These are phyloP conservation scores for Sporothrix variecibatus DNA, from an alignment of 2,329 filamentous ascomycete species.

Conservation along the genomic window DNA sequence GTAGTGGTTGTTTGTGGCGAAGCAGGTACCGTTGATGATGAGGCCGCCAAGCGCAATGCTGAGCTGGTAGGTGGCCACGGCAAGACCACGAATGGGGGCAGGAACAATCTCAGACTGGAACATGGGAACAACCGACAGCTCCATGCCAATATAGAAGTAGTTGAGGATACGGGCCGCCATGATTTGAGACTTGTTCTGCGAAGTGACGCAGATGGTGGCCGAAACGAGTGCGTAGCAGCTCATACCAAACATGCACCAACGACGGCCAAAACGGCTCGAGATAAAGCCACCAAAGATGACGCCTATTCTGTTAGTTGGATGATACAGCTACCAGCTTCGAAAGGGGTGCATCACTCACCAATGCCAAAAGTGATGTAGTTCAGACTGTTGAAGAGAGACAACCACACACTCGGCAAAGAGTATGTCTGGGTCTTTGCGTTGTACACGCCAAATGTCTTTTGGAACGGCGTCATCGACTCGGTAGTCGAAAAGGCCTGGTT, in stretches of 20 bases:
- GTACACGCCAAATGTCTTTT: conserved; percentile 39
- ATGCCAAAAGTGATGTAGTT: conserved; percentile 40
- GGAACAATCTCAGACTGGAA: conserved; percentile 42
- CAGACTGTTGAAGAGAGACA: conserved; percentile 43
- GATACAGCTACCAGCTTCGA: too few species aligned
- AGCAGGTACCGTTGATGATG: conserved; percentile 35
- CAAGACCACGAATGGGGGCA: conserved; percentile 37
- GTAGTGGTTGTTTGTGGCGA: conserved; percentile 36
- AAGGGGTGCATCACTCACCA: conserved; percentile 26
- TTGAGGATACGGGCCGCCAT: conserved; percentile 41
- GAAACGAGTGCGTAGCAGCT: conserved; percentile 40
- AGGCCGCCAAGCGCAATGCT: conserved; percentile 35
- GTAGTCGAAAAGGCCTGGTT: conserved; percentile 41
- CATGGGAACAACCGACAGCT: conserved; percentile 42
- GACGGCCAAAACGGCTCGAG: conserved; percentile 38
- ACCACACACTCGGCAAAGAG: conserved; percentile 37
- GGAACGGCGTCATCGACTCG: conserved; percentile 44
- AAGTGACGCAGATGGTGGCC: conserved; percentile 39
- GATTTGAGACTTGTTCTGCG: conserved; percentile 37
- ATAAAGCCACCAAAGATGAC: conserved; percentile 37
- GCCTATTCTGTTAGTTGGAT: conserved; percentile 29
- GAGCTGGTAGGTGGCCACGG: conserved; percentile 42
- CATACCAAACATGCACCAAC: conserved; percentile 43
- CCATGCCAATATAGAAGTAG: conserved; percentile 45
- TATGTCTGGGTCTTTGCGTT: conserved; percentile 33